A percentile compares a stretch with the other conserved stretches of the same genome.
Evolutionary conservation across 352 stramenopile species (phyloP).

Genomic region (Globisporangium perplexum): DNA sequence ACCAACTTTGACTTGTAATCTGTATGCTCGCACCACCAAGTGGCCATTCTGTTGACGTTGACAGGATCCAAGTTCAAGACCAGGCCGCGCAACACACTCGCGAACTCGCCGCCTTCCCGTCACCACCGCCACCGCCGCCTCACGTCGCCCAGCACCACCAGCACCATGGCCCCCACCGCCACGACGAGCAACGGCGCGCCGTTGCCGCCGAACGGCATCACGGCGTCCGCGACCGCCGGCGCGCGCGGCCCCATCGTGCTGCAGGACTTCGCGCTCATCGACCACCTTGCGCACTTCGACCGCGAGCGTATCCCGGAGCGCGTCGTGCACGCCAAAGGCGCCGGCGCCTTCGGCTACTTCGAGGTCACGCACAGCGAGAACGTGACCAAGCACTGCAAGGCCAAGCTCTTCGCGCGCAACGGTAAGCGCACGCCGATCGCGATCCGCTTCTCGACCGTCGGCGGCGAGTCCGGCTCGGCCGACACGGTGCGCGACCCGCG

Average conservation of each 20-base stretch:
- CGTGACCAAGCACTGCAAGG: constrained; percentile 56
- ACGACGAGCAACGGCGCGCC: constrained; percentile 63
- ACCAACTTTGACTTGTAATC: background rate
- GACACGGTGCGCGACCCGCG: constrained; percentile 87
- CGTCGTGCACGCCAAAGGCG: constrained; percentile 89
- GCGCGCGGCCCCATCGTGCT: constrained; percentile 54
- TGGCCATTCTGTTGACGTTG: background rate
- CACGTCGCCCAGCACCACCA: background rate
- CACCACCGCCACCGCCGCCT: no score
- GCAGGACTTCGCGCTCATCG: constrained; percentile 85
- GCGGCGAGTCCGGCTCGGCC: constrained; percentile 65
- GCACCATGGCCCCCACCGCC: constrained; percentile 12
- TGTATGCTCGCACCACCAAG: background rate
- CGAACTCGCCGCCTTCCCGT: background rate
- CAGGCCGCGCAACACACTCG: background rate
- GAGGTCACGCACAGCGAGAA: constrained; percentile 63
- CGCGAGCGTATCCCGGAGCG: constrained; percentile 90
- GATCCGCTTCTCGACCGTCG: constrained; percentile 84
- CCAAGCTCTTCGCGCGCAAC: constrained; percentile 68
- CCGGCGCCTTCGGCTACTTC: constrained; percentile 90
- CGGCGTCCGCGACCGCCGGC: constrained; percentile 64
- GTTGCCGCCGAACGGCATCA: constrained; percentile 55
- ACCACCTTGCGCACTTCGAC: constrained; percentile 91
- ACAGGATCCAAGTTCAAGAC: background rate
- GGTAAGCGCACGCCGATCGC: constrained; percentile 86